Evolutionary conservation across 805 yeast genomes (phyloP), one percentile per base, ranked within the genome.

Genomic region (Hanseniaspora taiwanica): DNA sequence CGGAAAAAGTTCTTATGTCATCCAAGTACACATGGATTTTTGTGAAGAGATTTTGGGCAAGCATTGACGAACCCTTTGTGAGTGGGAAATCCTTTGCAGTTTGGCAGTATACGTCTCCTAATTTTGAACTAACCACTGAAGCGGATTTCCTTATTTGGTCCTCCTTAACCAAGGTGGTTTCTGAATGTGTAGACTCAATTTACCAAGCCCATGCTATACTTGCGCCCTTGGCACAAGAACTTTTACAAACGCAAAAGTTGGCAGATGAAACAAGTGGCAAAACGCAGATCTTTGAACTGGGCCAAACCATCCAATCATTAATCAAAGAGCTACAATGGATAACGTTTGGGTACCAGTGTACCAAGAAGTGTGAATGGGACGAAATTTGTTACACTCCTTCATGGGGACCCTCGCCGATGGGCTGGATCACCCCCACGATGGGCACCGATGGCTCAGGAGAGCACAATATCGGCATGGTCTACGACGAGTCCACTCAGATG

Each of bases 331-430:
- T 69, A 40, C 53, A 59, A 36, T 74, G 76, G 76, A 46, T 52
- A 3, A 42, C 69, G 5, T 48, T 60, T 0, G 63, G 61, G 43
- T 67, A 65, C 42, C 46, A 58, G 34, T 74, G 79, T 51, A 47
- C 62, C 0, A 39, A 49, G 2, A 53, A 48, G 3, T 74, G 81
- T 52, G 58, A 47, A 0, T 53, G 58, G 55, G 66, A 71, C 46
- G 75, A 71, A 46, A 49, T 72, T 2, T 76, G 81, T 46, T 73
- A 63, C 41, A 65, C 72, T 13, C 80, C 80, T 2, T 68, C 77
- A 0, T 74, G 80, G 80, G 81, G 68, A 1, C 80, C 79, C 2
- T 58, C 69, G 1, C 77, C 77, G 3, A 35, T 72, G 19, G 69
- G 71, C 1, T 65, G 71, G 68, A 60, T 61, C 1, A 5, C 25